phyloP scores from a whole-genome alignment of 495 filamentous ascomycete species.

The Aspergillus asperescens region DNA sequence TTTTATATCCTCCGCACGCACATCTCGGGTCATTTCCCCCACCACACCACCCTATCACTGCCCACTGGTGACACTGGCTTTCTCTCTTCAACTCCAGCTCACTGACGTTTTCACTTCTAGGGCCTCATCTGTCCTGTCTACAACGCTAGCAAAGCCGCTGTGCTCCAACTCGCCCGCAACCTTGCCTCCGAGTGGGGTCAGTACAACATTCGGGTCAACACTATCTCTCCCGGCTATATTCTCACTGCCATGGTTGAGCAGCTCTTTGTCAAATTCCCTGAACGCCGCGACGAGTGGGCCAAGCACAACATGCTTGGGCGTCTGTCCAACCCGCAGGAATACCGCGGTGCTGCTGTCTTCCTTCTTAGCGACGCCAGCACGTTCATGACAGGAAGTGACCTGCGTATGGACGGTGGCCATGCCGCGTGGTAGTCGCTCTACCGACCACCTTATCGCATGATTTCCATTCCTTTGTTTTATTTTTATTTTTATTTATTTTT shows the following conservation, averaged over 20 bases:
- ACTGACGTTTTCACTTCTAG: conserved; percentile 29
- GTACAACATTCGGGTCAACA: conserved; percentile 89
- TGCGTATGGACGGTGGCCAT: conserved; percentile 80
- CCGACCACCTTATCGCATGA: background rate
- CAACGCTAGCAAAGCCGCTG: conserved; percentile 85
- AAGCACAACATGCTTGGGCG: conserved; percentile 84
- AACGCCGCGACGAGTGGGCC: conserved; percentile 72
- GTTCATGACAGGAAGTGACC: conserved; percentile 79
- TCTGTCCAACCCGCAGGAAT: conserved; percentile 75
- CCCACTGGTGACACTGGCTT: background rate
- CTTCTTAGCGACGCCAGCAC: conserved; percentile 79
- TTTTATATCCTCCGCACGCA: conserved; percentile 8
- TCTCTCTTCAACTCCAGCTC: background rate
- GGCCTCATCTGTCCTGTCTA: conserved; percentile 73
- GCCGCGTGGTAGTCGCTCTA: conserved; percentile 59
- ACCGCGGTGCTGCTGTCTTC: conserved; percentile 75
- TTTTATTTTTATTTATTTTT: background rate
- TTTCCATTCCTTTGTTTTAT: background rate
- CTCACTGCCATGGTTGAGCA: conserved; percentile 85
- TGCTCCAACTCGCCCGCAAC: conserved; percentile 78
- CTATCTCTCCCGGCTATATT: conserved; percentile 92
- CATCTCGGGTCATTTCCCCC: background rate
- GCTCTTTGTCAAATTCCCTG: conserved; percentile 69
- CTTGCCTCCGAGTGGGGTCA: conserved; percentile 84
- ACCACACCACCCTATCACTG: background rate